Evolutionary conservation across 371 early-diverging fungal species (phyloP).

Genomic region (Rhizopus stolonifer): DNA sequence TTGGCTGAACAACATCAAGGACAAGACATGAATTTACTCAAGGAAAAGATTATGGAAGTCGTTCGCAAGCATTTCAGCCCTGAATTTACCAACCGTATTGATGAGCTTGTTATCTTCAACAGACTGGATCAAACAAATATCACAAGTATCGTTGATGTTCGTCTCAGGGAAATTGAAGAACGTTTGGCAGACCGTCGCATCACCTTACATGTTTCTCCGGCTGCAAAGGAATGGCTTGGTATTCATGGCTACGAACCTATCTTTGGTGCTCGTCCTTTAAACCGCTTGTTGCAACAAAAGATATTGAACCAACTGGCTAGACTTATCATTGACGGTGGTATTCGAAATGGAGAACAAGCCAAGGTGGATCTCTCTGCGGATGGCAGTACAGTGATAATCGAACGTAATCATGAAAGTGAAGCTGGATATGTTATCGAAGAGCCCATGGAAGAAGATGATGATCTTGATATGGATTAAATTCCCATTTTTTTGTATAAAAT

Average conservation of each 20-base stretch:
- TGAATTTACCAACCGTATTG: conserved; percentile 91
- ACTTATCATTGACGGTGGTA: conserved; percentile 74
- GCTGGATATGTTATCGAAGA: conserved; percentile 41
- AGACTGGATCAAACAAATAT: conserved; percentile 71
- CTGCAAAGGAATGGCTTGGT: conserved; percentile 80
- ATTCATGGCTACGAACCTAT: conserved; percentile 78
- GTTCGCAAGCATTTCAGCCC: conserved; percentile 85
- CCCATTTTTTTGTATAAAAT: neutral
- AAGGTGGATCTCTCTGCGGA: conserved; percentile 39
- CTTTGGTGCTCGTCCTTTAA: conserved; percentile 86
- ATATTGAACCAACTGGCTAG: conserved; percentile 81
- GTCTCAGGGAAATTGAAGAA: conserved; percentile 73
- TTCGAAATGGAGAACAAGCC: conserved; percentile 66
- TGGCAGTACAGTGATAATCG: conserved; percentile 27
- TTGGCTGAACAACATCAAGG: conserved; percentile 37
- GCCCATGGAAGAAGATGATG: conserved; percentile 44
- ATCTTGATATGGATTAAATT: conserved; percentile 33
- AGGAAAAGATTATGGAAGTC: conserved; percentile 61
- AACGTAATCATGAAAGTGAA: conserved; percentile 49
- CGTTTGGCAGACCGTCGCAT: conserved; percentile 77
- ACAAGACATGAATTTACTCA: conserved; percentile 46
- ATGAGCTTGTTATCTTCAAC: conserved; percentile 86
- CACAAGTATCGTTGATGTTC: conserved; percentile 80
- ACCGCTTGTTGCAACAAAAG: conserved; percentile 80
- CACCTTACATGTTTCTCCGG: conserved; percentile 57